A percentile compares a stretch with the other conserved stretches of the same genome.
phyloP scores from a whole-genome alignment of 495 filamentous ascomycete species.

The Aspergillus leporis region DNA sequence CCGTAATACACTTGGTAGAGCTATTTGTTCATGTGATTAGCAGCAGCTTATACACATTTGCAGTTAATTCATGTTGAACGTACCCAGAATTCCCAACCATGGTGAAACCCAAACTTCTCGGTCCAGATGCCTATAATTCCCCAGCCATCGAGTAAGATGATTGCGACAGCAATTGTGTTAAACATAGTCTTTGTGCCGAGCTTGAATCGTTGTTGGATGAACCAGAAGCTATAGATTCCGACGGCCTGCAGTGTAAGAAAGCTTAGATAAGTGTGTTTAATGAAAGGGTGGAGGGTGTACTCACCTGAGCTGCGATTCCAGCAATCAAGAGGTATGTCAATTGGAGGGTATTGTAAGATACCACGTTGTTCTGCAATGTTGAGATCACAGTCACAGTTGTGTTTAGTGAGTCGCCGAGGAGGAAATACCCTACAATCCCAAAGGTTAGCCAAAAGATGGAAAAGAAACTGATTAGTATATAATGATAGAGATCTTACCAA shows the following conservation, averaged over 20 bases:
- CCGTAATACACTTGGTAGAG: constrained; percentile 64
- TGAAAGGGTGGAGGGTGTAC: background rate
- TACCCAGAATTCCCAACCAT: constrained; percentile 63
- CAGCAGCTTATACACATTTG: background rate
- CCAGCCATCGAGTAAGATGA: constrained; percentile 62
- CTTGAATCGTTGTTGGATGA: constrained; percentile 50
- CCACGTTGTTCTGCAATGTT: constrained; percentile 62
- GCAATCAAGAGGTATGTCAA: constrained; percentile 64
- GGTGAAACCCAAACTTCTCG: constrained; percentile 59
- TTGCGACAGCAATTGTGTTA: constrained; percentile 55
- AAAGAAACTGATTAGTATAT: background rate
- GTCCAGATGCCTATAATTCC: constrained; percentile 71
- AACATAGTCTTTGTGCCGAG: constrained; percentile 65
- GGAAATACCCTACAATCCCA: constrained; percentile 53
- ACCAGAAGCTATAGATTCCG: constrained; percentile 64
- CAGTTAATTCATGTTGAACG: background rate
- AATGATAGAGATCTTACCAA: constrained; percentile 38
- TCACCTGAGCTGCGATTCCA: constrained; percentile 59
- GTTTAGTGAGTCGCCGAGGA: constrained; percentile 64
- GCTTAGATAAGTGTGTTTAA: background rate
- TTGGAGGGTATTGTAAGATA: constrained; percentile 60
- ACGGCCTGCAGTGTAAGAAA: constrained; percentile 36
- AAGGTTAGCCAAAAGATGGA: background rate
- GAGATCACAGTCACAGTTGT: constrained; percentile 68
- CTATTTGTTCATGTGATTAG: constrained; percentile 26